Conservation (phyloP, 2,329 filamentous ascomycete species). For the Diplocarpon mali region DNA sequence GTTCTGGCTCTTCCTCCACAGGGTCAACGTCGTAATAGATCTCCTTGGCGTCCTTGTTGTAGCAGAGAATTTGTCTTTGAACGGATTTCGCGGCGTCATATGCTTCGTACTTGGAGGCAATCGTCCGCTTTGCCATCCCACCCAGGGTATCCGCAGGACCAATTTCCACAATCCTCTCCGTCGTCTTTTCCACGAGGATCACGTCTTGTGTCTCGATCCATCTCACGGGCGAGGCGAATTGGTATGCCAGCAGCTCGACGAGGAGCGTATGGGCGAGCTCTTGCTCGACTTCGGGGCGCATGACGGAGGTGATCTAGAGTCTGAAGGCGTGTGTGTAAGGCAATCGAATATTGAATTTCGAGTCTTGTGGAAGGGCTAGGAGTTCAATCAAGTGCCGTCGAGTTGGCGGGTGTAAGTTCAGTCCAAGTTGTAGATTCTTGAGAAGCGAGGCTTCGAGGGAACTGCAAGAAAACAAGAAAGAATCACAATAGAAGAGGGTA, state of each 20-base stretch:
- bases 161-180: constrained; percentile 95
- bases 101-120: constrained; percentile 95
- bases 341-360: constrained; percentile 10
- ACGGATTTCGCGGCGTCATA: constrained; percentile 96
- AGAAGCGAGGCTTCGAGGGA: constrained; percentile 1
- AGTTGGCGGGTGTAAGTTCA: constrained; percentile 5
- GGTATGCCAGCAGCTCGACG: constrained; percentile 96
- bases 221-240: constrained; percentile 96
- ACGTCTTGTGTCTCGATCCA: constrained; percentile 99
- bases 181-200: constrained; percentile 88
- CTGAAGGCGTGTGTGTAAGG: constrained; percentile 19
- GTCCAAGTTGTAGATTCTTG: constrained; percentile 7
- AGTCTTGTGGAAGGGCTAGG: background rate
- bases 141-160: constrained; percentile 94
- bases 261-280: constrained; percentile 97
- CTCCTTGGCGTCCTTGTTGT: constrained; percentile 98
- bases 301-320: constrained; percentile 37
- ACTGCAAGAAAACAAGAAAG: constrained; percentile 6
- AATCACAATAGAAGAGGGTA: background rate
- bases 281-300: constrained; percentile 98
- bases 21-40: constrained; percentile 99
- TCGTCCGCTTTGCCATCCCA: constrained; percentile 91
- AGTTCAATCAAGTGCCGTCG: background rate
- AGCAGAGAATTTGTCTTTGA: constrained; percentile 94
- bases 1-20: constrained; percentile 75